Evolutionary conservation across 2,329 filamentous ascomycete genomes (phyloP).

Genomic region (Aspergillus pseudotamarii): DNA sequence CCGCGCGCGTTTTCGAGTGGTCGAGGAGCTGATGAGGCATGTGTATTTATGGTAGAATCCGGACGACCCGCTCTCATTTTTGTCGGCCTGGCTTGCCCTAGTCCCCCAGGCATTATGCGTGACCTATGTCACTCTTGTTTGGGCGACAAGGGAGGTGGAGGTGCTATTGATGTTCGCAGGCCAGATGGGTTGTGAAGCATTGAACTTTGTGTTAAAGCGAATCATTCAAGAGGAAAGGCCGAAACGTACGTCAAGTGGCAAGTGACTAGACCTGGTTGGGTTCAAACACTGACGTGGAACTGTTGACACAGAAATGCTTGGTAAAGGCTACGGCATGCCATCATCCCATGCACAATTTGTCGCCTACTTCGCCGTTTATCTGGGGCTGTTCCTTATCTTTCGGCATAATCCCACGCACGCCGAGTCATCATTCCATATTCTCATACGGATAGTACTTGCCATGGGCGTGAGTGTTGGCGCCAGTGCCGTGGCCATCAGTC

Average conservation of each 20-base stretch:
- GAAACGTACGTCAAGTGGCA: slow-evolving; percentile 58
- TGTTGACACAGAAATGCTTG: slow-evolving; percentile 64
- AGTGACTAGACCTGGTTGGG: not conserved
- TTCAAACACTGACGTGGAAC: not conserved
- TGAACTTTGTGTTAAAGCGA: slow-evolving; percentile 89
- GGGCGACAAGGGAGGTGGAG: slow-evolving; percentile 88
- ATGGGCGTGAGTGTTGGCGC: slow-evolving; percentile 64
- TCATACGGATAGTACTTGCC: slow-evolving; percentile 62
- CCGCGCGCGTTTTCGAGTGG: not conserved
- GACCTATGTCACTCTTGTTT: slow-evolving; percentile 85
- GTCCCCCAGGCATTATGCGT: slow-evolving; percentile 89
- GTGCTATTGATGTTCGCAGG: slow-evolving; percentile 87
- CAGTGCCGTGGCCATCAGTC: slow-evolving; percentile 73
- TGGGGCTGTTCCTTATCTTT: slow-evolving; percentile 81
- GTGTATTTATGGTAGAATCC: slow-evolving; percentile 68
- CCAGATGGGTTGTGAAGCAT: slow-evolving; percentile 85
- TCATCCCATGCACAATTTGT: slow-evolving; percentile 94
- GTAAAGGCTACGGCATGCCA: slow-evolving; percentile 98
- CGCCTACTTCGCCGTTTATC: slow-evolving; percentile 82
- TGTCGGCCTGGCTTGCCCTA: slow-evolving; percentile 92
- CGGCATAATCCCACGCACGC: slow-evolving; percentile 63
- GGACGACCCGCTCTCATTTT: slow-evolving; percentile 76
- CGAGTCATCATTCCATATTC: slow-evolving; percentile 42
- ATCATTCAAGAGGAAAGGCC: slow-evolving; percentile 91
- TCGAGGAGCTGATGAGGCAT: slow-evolving; percentile 6